Percentiles rank a stretch among this genome's conserved stretches.
These are phyloP conservation scores for Penicillium egyptiacum DNA, from an alignment of 495 filamentous ascomycete genomes.

Conservation along the genomic window DNA sequence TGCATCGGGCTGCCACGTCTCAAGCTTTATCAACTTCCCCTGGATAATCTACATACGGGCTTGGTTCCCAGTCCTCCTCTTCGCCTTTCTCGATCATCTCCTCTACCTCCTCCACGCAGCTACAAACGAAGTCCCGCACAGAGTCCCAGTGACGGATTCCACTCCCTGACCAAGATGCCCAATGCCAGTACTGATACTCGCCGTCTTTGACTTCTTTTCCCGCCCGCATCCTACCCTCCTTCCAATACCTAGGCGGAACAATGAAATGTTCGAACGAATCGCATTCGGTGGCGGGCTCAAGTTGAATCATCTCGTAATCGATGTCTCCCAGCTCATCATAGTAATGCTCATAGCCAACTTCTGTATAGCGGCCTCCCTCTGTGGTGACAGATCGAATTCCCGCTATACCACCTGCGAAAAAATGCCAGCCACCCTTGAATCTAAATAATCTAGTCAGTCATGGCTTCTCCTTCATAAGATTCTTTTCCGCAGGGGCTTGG, in stretches of 20 bases:
- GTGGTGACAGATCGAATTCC: background rate
- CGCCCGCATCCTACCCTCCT: background rate
- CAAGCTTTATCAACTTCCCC: constrained; percentile 18
- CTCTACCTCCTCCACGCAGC: background rate
- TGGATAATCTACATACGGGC: background rate
- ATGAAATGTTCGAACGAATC: constrained; percentile 1
- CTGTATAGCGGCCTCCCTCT: background rate
- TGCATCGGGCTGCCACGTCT: too few species aligned
- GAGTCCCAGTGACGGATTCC: background rate
- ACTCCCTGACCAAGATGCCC: background rate
- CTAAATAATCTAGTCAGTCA: background rate
- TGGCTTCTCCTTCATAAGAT: too few species aligned
- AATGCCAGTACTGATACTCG: constrained; percentile 5
- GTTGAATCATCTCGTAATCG: background rate
- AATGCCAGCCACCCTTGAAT: constrained; percentile 3
- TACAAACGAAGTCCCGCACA: background rate
- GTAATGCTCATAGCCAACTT: background rate
- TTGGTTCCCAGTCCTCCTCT: background rate
- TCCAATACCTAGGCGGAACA: background rate
- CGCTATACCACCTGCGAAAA: constrained; percentile 1
- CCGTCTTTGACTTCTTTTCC: background rate
- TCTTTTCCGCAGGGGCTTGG: too few species aligned
- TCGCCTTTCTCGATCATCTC: background rate
- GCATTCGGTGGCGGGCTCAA: background rate
- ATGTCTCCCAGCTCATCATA: background rate